phyloP scores from a whole-genome alignment of 257 asterid species.

The Ilex asprella region DNA sequence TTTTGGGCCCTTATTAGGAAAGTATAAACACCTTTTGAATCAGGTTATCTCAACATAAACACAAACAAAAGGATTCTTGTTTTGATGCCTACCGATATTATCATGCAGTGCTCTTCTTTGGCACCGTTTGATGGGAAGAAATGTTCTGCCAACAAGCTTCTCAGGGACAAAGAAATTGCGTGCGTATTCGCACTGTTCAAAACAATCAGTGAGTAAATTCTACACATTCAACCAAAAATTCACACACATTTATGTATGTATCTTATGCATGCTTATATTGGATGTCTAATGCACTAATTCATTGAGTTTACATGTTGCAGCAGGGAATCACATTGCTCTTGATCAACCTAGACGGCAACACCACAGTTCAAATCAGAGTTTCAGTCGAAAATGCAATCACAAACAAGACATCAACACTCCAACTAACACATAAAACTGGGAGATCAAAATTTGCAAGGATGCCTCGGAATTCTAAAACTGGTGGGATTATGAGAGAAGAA shows the following conservation, averaged over 20 bases:
- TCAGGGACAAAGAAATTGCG: constrained; percentile 53
- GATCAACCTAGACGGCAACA: constrained; percentile 63
- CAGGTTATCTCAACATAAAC: too few species aligned
- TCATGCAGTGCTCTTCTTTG: constrained; percentile 78
- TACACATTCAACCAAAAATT: background rate
- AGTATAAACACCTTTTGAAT: too few species aligned
- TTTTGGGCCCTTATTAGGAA: too few species aligned
- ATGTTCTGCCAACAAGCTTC: constrained; percentile 51
- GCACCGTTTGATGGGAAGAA: constrained; percentile 85
- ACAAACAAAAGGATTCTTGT: background rate
- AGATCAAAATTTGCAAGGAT: constrained; percentile 1
- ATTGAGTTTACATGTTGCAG: constrained; percentile 23
- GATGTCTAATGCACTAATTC: background rate
- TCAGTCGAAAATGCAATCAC: constrained; percentile 31
- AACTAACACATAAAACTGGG: constrained; percentile 13
- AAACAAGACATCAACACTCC: constrained; percentile 17
- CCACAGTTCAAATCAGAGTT: constrained; percentile 37
- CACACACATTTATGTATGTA: background rate
- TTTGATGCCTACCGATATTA: background rate
- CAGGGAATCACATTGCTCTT: constrained; percentile 59
- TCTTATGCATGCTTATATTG: background rate
- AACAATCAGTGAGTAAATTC: constrained; percentile 44
- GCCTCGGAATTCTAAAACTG: background rate
- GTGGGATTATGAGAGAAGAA: constrained; percentile 42
- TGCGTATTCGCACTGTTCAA: constrained; percentile 76